These are phyloP conservation scores for Ailanthus altissimus DNA, from an alignment of 345 rosid species.

Conservation along the genomic window DNA sequence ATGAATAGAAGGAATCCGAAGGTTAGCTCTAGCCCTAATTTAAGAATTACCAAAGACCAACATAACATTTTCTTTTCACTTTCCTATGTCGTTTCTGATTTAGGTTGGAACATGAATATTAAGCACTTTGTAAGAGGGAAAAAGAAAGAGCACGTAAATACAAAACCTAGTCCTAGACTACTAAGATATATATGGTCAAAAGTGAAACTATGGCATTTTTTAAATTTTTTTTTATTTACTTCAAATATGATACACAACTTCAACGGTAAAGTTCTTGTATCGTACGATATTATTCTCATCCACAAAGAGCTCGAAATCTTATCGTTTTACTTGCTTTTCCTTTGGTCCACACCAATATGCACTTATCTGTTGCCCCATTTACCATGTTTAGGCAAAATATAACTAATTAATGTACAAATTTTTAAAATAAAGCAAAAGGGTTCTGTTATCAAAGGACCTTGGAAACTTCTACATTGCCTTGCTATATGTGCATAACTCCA, in stretches of 20 bases:
- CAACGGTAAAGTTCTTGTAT: neutral
- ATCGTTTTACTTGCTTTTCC: neutral
- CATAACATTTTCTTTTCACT: neutral
- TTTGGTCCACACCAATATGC: neutral
- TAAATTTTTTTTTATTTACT: neutral
- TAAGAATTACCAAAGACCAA: neutral
- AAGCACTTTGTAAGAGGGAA: too few relatives aligned
- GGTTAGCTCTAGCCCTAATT: neutral
- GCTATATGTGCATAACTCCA: conserved; percentile 15
- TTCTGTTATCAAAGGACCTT: neutral
- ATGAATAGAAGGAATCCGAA: neutral
- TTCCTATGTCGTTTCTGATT: neutral
- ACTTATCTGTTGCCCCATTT: neutral
- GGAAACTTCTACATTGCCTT: conserved; percentile 31
- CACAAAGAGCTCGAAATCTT: conserved; percentile 8
- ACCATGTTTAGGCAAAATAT: neutral
- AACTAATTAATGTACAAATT: too few relatives aligned
- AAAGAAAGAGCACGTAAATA: neutral
- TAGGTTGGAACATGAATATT: neutral
- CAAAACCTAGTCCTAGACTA: neutral
- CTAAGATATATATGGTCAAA: too few relatives aligned
- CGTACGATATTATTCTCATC: conserved; percentile 20
- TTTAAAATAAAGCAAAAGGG: too few relatives aligned
- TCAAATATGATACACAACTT: neutral
- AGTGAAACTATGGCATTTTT: neutral